Base-by-base conservation (phyloP, 805 yeast species). In the Starmerella lactis-condensi region DNA sequence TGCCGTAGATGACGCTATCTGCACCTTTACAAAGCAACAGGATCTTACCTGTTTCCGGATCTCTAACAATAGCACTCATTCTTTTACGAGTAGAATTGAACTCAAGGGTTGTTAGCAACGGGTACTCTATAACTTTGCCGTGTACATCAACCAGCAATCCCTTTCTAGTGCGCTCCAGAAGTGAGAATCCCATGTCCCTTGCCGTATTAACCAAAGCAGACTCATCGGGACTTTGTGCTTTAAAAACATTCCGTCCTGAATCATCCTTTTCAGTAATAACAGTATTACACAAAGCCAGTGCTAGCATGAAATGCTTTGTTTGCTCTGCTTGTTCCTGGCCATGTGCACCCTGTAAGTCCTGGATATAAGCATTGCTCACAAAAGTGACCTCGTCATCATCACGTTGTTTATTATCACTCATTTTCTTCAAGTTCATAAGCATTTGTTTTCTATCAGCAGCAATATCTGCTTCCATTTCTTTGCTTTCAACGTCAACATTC, bases 171-270 rank as follows among this genome's bases (percentile, higher is more conserved):
- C 75, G 58, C 21, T 65, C 76, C 25, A 62, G 52, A 47, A 75
- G 70, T 0, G 67, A 70, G 41, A 74, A 62, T 10, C 91, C 91
- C 35, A 75, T 45, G 50, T 77, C 89, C 33, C 81, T 59, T 1
- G 89, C 89, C 17, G 71, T 75, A 2, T 77, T 62, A 10, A 77
- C 91, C 33, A 77, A 61, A 1, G 91, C 89, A 20, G 76, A 73
- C 49, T 78, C 91, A 54, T 77, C 91, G 0, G 91, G 91, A 4
- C 82, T 72, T 49, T 77, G 89, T 1, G 91, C 91, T 47, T 75
- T 74, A 57, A 70, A 75, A 20, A 64, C 67, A 26, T 67, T 49
- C 17, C 57, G 51, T 2, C 52, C 53, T 1, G 48, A 48, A 19
- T 42, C 34, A 14, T 48, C 51, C 16, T 45, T 41, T 38, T 74